phyloP scores from a whole-genome alignment of 116 monocot genomes.

The Cymodocea nodosa region DNA sequence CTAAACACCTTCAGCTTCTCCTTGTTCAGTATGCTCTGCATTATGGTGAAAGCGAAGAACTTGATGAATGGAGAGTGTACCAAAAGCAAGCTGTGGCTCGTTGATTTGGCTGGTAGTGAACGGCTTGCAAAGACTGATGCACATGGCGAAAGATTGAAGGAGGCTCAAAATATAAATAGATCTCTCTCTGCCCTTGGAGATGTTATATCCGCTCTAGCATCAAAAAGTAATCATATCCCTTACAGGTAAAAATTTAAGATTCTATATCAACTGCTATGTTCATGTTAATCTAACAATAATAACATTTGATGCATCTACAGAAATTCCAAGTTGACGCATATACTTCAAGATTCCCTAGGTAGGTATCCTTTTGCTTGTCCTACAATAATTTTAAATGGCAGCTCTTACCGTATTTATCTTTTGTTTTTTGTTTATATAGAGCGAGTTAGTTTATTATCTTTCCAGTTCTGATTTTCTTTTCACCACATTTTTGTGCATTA shows the following conservation, averaged over 20 bases:
- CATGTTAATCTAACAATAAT: background rate
- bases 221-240: constrained; percentile 67
- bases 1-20: constrained; percentile 1
- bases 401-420: background rate
- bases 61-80: constrained; percentile 70
- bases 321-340: constrained; percentile 91
- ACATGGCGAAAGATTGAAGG: constrained; percentile 74
- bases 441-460: background rate
- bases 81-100: constrained; percentile 84
- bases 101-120: constrained; percentile 89
- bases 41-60: constrained; percentile 72
- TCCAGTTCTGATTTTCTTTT: no score
- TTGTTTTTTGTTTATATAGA: background rate
- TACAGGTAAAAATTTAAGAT: constrained; percentile 37
- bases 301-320: constrained; percentile 16
- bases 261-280: background rate
- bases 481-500: background rate
- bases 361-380: constrained; percentile 22
- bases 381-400: background rate
- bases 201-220: constrained; percentile 84
- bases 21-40: constrained; percentile 56
- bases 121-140: constrained; percentile 75
- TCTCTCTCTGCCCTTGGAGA: constrained; percentile 83
- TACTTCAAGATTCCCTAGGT: constrained; percentile 92
- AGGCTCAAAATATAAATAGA: constrained; percentile 78